phyloP scores from a whole-genome alignment of 139 green algal genomes.

The Astrephomene gubernaculifera region DNA sequence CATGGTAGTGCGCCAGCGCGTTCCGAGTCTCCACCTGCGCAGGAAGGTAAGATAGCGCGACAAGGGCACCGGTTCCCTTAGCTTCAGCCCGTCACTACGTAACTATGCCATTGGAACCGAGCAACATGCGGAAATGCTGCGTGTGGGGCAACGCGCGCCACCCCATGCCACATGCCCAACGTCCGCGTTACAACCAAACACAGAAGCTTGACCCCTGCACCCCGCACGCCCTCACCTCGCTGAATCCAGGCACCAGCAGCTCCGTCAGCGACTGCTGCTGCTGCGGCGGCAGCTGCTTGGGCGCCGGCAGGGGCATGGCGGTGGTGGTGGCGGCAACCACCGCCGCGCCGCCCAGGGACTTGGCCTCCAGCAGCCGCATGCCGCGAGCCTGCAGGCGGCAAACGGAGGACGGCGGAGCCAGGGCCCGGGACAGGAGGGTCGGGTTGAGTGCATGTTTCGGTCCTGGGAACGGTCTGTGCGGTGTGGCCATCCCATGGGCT shows the following conservation, averaged over 20 bases:
- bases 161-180: no score
- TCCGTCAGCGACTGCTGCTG: not conserved
- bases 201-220: no score
- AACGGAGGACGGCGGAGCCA: not conserved
- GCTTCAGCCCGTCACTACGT: no score
- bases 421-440: not conserved
- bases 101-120: no score
- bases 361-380: slow-evolving; percentile 58
- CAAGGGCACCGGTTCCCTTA: no score
- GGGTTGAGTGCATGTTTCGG: not conserved
- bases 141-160: no score
- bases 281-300: not conserved
- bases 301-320: not conserved
- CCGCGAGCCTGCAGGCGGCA: slow-evolving; percentile 44
- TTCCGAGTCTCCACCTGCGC: slow-evolving; percentile 11
- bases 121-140: no score
- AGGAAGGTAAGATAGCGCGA: no score
- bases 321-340: slow-evolving; percentile 41
- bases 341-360: slow-evolving; percentile 7
- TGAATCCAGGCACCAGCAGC: not conserved
- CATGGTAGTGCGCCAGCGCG: slow-evolving; percentile 31
- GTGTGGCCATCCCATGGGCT: no score
- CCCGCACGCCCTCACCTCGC: slow-evolving; percentile 25
- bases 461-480: not conserved
- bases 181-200: no score